Conservation (phyloP, 805 yeast species). For the Suhomyces faveliae region DNA sequence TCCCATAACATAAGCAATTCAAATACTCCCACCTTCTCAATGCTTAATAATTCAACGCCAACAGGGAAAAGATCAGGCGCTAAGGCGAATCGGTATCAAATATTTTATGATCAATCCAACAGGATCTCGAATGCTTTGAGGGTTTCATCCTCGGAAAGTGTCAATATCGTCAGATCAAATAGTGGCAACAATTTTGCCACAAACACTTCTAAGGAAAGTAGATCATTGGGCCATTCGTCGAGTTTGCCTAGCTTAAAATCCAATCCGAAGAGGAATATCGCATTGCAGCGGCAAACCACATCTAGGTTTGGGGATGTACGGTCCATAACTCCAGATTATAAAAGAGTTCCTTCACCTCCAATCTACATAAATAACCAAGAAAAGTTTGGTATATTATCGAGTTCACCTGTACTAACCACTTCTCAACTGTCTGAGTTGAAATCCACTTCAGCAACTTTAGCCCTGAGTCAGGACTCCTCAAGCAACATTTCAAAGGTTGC, state of each 20-base stretch:
- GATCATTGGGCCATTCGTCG: slow-evolving; percentile 20
- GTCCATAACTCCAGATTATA: slow-evolving; percentile 5
- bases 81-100: slow-evolving; percentile 47
- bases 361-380: slow-evolving; percentile 2
- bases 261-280: slow-evolving; percentile 9
- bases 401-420: slow-evolving; percentile 2
- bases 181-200: slow-evolving; percentile 10
- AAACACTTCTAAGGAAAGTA: slow-evolving; percentile 9
- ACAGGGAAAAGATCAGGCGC: slow-evolving; percentile 37
- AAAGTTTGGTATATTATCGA: slow-evolving; percentile 1
- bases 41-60: slow-evolving; percentile 16
- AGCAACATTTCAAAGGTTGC: neutral
- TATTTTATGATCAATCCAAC: slow-evolving; percentile 45
- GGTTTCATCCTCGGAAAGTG: slow-evolving; percentile 30
- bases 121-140: slow-evolving; percentile 46
- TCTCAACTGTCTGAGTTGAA: neutral
- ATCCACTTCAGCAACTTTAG: neutral
- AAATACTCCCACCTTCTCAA: slow-evolving; percentile 6
- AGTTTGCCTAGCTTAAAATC: slow-evolving; percentile 22
- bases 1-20: slow-evolving; percentile 2
- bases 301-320: slow-evolving; percentile 8
- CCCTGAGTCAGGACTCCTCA: neutral
- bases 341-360: slow-evolving; percentile 12
- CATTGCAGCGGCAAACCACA: slow-evolving; percentile 6
- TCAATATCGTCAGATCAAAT: slow-evolving; percentile 16